phyloP scores from a whole-genome alignment of 2,329 filamentous ascomycete species.

The Alternaria novae-zelandiae region DNA sequence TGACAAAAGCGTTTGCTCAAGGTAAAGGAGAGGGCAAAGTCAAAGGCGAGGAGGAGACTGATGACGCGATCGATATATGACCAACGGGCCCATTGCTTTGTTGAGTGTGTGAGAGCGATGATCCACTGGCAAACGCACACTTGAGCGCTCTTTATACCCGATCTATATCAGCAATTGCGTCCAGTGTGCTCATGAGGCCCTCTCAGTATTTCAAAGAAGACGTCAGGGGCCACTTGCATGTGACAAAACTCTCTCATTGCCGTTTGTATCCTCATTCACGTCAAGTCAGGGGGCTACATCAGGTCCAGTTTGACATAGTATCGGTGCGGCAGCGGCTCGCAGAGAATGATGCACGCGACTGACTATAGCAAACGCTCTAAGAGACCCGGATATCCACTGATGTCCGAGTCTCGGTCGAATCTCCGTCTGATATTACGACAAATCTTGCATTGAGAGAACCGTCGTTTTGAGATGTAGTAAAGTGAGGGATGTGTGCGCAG shows the following conservation, averaged over 20 bases:
- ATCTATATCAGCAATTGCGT: background rate
- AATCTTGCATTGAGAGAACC: background rate
- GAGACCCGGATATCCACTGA: background rate
- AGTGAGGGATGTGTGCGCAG: background rate
- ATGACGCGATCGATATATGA: background rate
- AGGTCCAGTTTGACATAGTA: background rate
- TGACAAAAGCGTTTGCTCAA: background rate
- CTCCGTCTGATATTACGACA: background rate
- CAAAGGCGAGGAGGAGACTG: background rate
- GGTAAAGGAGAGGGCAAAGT: background rate
- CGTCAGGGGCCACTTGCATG: background rate
- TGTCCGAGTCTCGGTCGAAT: background rate
- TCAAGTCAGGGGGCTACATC: background rate
- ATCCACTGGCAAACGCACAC: background rate
- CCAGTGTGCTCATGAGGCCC: background rate
- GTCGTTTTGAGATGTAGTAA: background rate
- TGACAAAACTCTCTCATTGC: background rate
- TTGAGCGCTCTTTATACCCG: background rate
- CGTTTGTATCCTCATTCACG: background rate
- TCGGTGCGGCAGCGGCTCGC: background rate
- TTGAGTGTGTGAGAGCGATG: background rate
- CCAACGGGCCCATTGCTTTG: background rate
- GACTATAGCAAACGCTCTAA: background rate
- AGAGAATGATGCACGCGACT: background rate
- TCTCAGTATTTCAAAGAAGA: background rate